Evolutionary conservation across 495 filamentous ascomycete genomes (phyloP).

Genomic region (Apiosordaria backusii): DNA sequence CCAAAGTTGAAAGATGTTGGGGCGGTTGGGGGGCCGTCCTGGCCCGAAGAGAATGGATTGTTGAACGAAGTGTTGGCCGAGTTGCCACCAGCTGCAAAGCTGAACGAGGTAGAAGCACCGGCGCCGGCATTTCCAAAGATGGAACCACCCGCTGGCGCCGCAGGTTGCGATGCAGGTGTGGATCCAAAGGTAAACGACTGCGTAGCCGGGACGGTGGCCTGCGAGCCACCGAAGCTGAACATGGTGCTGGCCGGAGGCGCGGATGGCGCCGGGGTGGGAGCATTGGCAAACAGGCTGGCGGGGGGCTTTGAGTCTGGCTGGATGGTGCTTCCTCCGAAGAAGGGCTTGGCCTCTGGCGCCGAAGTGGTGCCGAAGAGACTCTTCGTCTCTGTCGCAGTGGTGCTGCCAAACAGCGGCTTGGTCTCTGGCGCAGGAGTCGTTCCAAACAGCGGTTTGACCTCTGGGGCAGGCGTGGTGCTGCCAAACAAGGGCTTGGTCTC

Average conservation of each 20-base stretch:
- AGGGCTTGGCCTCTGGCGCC: constrained; percentile 15
- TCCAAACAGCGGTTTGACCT: constrained; percentile 27
- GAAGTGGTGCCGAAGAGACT: constrained; percentile 23
- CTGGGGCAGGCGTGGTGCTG: constrained; percentile 2
- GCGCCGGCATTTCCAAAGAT: constrained; percentile 22
- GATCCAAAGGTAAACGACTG: constrained; percentile 10
- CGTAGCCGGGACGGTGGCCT: constrained; percentile 7
- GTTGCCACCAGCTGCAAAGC: constrained; percentile 36
- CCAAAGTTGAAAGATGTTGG: constrained; percentile 42
- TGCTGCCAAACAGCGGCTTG: constrained; percentile 22
- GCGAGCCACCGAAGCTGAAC: constrained; percentile 34
- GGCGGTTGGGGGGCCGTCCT: constrained; percentile 28
- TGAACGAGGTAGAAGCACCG: constrained; percentile 30
- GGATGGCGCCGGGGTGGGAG: constrained; percentile 10
- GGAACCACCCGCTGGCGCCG: constrained; percentile 13
- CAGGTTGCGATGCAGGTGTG: constrained; percentile 20
- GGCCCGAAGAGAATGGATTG: constrained; percentile 39
- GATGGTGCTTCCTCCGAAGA: constrained; percentile 17
- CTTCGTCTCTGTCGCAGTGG: constrained; percentile 14
- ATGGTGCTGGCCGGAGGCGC: constrained; percentile 18
- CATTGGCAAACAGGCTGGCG: constrained; percentile 15
- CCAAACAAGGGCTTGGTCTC: constrained; percentile 24
- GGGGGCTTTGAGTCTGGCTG: constrained; percentile 14
- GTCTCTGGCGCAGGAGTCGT: constrained; percentile 10
- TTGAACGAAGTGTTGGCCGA: constrained; percentile 30